Conservation (phyloP, 352 stramenopile genomes). For the Globisporangium splendens region DNA sequence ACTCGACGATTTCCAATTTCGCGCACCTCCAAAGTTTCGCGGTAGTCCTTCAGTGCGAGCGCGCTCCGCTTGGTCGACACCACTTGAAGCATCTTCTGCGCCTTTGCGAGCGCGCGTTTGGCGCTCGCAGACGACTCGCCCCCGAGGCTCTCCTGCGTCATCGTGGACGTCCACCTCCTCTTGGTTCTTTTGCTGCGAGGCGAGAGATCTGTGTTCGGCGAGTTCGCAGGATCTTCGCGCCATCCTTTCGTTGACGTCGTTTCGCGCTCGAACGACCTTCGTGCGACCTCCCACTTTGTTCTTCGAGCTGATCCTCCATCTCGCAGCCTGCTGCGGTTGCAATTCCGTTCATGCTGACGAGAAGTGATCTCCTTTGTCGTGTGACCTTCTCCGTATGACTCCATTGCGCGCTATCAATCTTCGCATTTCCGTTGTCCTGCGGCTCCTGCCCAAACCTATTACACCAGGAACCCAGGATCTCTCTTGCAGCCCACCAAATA, state of each 20-base stretch:
- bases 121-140: slow-evolving; percentile 36
- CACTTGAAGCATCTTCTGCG: slow-evolving; percentile 59
- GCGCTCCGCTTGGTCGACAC: slow-evolving; percentile 46
- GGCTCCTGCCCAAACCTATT: too few species aligned
- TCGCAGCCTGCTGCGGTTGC: too few species aligned
- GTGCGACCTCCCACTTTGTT: background rate
- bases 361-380: too few species aligned
- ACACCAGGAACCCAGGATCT: too few species aligned
- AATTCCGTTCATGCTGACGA: too few species aligned
- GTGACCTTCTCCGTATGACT: too few species aligned
- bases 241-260: background rate
- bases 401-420: too few species aligned
- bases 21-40: slow-evolving; percentile 49
- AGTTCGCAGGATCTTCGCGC: background rate
- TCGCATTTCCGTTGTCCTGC: too few species aligned
- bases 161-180: slow-evolving; percentile 3
- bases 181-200: background rate
- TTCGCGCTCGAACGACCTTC: slow-evolving; percentile 4
- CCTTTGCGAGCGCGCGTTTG: slow-evolving; percentile 52
- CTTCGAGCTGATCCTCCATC: too few species aligned
- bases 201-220: too few species aligned
- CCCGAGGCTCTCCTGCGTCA: slow-evolving; percentile 48
- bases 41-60: slow-evolving; percentile 57
- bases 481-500: too few species aligned
- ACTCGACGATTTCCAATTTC: background rate